Conservation (phyloP, 2,329 filamentous ascomycete genomes). For the Cordyceps tenuipes region DNA sequence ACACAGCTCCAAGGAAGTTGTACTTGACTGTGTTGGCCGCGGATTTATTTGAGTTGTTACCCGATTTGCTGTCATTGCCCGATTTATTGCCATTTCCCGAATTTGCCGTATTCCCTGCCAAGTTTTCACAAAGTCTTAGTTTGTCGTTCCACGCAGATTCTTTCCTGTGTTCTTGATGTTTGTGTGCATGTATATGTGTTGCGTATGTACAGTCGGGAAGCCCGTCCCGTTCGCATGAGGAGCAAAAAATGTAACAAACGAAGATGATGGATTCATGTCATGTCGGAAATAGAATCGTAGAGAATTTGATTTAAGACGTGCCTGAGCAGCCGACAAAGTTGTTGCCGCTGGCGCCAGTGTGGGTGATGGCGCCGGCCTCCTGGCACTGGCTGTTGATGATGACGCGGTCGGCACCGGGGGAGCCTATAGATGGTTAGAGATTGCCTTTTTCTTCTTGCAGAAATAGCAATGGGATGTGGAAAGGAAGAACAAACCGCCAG, state of each 20-base stretch:
- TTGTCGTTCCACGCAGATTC: conserved; percentile 1
- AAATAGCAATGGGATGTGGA: not conserved
- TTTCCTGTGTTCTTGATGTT: not conserved
- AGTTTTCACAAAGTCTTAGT: conserved; percentile 10
- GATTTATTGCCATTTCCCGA: not conserved
- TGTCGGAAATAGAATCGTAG: not conserved
- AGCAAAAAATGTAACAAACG: conserved; percentile 6
- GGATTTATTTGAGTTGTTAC: not conserved
- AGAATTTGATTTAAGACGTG: conserved; percentile 17
- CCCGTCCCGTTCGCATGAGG: not conserved
- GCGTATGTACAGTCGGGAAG: not conserved
- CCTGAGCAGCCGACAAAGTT: conserved; percentile 49
- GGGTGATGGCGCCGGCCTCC: conserved; percentile 55
- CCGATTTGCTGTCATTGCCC: not conserved
- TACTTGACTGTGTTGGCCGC: not conserved
- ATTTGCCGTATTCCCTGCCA: conserved; percentile 3
- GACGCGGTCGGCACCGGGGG: conserved; percentile 55
- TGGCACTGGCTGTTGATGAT: conserved; percentile 47
- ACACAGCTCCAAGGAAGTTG: conserved; percentile 2
- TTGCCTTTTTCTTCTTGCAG: not conserved
- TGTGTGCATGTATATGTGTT: conserved; percentile 3
- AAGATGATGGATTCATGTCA: not conserved
- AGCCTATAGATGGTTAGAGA: conserved; percentile 30
- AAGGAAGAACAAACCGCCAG: conserved; percentile 37
- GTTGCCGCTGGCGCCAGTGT: conserved; percentile 55